Evolutionary conservation across 2,329 filamentous ascomycete species (phyloP), one percentile per base, ranked within the genome.

Genomic region (Nothomitra cinnamomea): DNA sequence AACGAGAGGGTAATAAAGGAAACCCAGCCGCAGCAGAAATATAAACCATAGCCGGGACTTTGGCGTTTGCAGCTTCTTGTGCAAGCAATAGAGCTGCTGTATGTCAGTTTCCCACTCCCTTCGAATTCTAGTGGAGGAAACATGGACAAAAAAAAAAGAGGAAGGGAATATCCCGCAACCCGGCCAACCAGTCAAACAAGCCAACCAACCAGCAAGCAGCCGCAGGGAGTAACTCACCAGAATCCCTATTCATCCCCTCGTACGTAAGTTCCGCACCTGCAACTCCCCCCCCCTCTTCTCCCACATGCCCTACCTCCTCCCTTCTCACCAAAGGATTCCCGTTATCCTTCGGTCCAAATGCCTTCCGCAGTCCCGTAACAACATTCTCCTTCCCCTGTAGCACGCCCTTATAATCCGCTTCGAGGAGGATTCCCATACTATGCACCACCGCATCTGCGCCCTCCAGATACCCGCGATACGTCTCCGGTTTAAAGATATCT

Each of bases 381-480:
- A 87, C 80, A 0, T 85, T 87, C 62, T 95, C 89, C 56, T 78
- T 80, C 51, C 92, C 92, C 19, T 80, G 83, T 24, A 98, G 66
- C 15, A 95, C 83, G 60, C 85, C 85, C 70, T 98, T 98, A 78
- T 98, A 98, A 72, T 98, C 92, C 51, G 89, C 88, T 72, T 98
- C 92, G 8, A 98, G 78, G 17, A 98, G 76, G 61, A 98, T 95
- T 8, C 92, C 92, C 83, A 96, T 89, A 63, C 78, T 87, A 73
- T 98, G 92, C 48, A 98, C 83, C 24, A 96, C 89, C 54, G 82
- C 89, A 65, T 87, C 80, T 57, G 88, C 86, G 54, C 78, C 79
- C 59, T 79, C 77, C 57, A 98, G 78, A 49, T 90, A 78, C 0
- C 82, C 72, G 7, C 77, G 78, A 70, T 95, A 98, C 17, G 85